Evolutionary conservation across 108 stramenopile genomes (phyloP).

Genomic region (Skeletonema menzelii): DNA sequence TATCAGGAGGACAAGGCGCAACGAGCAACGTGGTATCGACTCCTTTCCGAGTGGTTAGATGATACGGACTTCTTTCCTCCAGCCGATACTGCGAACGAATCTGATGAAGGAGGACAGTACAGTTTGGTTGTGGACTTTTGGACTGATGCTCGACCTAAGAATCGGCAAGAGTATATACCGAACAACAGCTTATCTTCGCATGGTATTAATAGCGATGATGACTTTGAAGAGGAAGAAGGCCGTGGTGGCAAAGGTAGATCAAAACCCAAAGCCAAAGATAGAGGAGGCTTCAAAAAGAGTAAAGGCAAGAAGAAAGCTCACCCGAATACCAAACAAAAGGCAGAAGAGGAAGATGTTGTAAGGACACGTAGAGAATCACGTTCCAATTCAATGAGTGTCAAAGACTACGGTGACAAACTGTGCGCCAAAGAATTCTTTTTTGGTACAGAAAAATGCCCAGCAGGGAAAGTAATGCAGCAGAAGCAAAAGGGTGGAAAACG

Average conservation of each 20-base stretch:
- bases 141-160: constrained; percentile 17
- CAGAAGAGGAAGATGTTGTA: background rate
- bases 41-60: constrained; percentile 26
- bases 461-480: background rate
- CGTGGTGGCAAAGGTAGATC: background rate
- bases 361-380: constrained; percentile 10
- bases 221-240: constrained; percentile 12
- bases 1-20: constrained; percentile 5
- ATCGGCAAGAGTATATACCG: constrained; percentile 20
- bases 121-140: constrained; percentile 22
- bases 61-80: constrained; percentile 13
- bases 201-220: background rate
- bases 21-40: constrained; percentile 1
- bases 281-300: constrained; percentile 14
- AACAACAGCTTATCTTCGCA: background rate
- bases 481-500: constrained; percentile 14
- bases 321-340: constrained; percentile 37
- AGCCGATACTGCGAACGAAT: background rate
- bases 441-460: constrained; percentile 28
- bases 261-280: constrained; percentile 15
- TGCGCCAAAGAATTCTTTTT: constrained; percentile 43
- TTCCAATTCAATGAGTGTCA: background rate
- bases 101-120: background rate
- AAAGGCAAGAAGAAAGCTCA: constrained; percentile 29
- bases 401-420: background rate